A percentile compares a stretch with the other conserved stretches of the same genome.
Evolutionary conservation across 1,284 basidiomycete genomes (phyloP).

Genomic region (Boletus semigastroideus): DNA sequence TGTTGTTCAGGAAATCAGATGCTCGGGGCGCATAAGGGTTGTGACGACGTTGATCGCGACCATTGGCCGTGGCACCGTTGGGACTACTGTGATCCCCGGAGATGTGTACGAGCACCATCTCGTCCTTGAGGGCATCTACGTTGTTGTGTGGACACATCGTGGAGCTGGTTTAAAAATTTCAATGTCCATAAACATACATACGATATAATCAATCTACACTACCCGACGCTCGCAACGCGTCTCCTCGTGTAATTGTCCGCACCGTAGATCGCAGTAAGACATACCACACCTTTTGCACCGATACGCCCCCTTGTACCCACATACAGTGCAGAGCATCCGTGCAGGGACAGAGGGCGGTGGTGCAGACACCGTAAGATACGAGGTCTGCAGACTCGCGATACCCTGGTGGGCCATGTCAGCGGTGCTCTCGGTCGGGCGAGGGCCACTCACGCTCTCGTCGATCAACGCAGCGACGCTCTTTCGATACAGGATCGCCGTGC

Average conservation of each 20-base stretch:
- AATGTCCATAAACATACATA: background rate
- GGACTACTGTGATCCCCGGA: constrained; percentile 14
- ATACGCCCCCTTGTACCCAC: constrained; percentile 68
- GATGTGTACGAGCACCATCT: constrained; percentile 28
- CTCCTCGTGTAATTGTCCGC: constrained; percentile 56
- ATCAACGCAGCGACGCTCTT: constrained; percentile 70
- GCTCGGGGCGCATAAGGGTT: constrained; percentile 90
- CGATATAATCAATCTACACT: constrained; percentile 38
- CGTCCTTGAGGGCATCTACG: constrained; percentile 8
- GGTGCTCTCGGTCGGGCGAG: background rate
- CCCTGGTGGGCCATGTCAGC: constrained; percentile 41
- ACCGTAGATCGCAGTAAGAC: constrained; percentile 58
- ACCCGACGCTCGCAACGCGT: constrained; percentile 61
- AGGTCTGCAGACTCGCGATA: constrained; percentile 53
- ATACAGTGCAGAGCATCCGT: constrained; percentile 62
- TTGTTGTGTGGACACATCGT: constrained; percentile 25
- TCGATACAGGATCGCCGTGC: constrained; percentile 75
- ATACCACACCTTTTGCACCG: constrained; percentile 59
- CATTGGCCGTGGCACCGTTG: constrained; percentile 34
- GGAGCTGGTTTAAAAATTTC: background rate
- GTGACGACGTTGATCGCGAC: constrained; percentile 39
- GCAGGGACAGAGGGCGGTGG: constrained; percentile 50
- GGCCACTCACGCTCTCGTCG: constrained; percentile 70
- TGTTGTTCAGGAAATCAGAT: constrained; percentile 88
- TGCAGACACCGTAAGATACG: constrained; percentile 56